Evolutionary conservation across 495 filamentous ascomycete genomes (phyloP).

Genomic region (Talaromyces wortmannii): DNA sequence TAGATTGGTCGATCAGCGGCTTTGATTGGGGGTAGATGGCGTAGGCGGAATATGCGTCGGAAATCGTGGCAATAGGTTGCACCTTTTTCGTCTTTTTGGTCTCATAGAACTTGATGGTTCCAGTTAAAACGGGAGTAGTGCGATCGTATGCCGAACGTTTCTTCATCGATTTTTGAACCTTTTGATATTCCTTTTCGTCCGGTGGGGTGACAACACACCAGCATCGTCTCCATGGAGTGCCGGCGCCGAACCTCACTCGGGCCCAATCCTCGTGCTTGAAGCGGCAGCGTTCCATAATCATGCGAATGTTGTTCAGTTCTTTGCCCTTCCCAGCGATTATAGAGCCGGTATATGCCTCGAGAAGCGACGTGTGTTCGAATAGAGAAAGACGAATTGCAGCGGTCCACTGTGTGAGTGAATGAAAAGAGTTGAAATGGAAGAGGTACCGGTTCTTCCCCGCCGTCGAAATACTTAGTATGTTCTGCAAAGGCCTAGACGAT

Average conservation of each 20-base stretch:
- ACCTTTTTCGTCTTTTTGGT: conserved; percentile 91
- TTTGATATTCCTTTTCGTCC: conserved; percentile 83
- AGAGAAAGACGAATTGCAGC: conserved; percentile 90
- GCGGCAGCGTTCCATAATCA: conserved; percentile 73
- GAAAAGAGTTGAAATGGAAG: conserved; percentile 89
- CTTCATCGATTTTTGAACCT: conserved; percentile 74
- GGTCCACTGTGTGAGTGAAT: conserved; percentile 93
- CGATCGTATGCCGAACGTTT: conserved; percentile 82
- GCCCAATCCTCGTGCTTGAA: conserved; percentile 89
- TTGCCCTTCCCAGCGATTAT: conserved; percentile 94
- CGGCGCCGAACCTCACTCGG: conserved; percentile 89
- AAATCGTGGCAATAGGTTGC: conserved; percentile 83
- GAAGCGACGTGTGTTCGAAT: conserved; percentile 88
- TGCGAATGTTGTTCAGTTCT: conserved; percentile 72
- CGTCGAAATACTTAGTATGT: conserved; percentile 91
- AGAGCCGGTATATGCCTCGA: conserved; percentile 95
- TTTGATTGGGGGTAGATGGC: conserved; percentile 94
- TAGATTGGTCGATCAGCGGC: conserved; percentile 88
- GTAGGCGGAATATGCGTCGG: conserved; percentile 84
- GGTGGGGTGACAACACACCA: conserved; percentile 94
- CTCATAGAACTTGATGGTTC: conserved; percentile 92
- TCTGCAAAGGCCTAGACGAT: conserved; percentile 73
- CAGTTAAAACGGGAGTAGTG: conserved; percentile 58
- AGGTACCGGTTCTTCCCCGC: conserved; percentile 93
- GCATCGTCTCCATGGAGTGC: conserved; percentile 91